Percentiles rank a stretch among this genome's conserved stretches.
Conservation (phyloP, 2,329 filamentous ascomycete species). For the Fusarium nelsonii region DNA sequence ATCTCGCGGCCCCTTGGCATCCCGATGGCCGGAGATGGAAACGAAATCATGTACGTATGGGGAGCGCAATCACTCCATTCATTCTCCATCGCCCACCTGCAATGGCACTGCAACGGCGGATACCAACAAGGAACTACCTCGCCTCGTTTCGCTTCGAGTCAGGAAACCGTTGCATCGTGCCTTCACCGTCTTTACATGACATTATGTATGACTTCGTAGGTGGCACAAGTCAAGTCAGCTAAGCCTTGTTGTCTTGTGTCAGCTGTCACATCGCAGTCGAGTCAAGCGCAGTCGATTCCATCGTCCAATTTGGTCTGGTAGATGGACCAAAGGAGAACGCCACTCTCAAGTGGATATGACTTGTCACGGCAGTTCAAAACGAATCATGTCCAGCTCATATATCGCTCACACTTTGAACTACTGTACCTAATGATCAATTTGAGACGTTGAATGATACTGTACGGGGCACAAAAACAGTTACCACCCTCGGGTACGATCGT, state of each 20-base stretch:
- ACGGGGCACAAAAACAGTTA: constrained; percentile 6
- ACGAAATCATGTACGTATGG: constrained; percentile 13
- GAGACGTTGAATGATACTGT: not conserved
- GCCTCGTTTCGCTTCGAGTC: constrained; percentile 18
- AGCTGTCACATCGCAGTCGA: constrained; percentile 7
- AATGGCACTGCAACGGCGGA: constrained; percentile 42
- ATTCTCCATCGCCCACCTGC: constrained; percentile 37
- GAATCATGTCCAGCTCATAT: not conserved
- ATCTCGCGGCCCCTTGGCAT: constrained; percentile 23
- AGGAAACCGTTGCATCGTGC: constrained; percentile 24
- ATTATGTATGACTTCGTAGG: constrained; percentile 1
- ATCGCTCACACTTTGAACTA: not conserved
- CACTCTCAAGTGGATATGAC: constrained; percentile 8
- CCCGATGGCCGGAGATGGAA: constrained; percentile 38
- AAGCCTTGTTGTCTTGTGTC: constrained; percentile 15
- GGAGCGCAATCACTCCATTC: constrained; percentile 33
- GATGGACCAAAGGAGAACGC: not conserved
- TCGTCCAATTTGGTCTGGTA: constrained; percentile 1
- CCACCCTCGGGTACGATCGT: constrained; percentile 30
- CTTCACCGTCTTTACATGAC: constrained; percentile 36
- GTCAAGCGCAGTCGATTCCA: not conserved
- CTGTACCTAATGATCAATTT: not conserved
- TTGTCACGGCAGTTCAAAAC: not conserved
- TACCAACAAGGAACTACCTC: constrained; percentile 29
- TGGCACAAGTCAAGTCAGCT: constrained; percentile 5